Conservation (phyloP, 2,329 filamentous ascomycete species). For the Aspergillus neotritici region DNA sequence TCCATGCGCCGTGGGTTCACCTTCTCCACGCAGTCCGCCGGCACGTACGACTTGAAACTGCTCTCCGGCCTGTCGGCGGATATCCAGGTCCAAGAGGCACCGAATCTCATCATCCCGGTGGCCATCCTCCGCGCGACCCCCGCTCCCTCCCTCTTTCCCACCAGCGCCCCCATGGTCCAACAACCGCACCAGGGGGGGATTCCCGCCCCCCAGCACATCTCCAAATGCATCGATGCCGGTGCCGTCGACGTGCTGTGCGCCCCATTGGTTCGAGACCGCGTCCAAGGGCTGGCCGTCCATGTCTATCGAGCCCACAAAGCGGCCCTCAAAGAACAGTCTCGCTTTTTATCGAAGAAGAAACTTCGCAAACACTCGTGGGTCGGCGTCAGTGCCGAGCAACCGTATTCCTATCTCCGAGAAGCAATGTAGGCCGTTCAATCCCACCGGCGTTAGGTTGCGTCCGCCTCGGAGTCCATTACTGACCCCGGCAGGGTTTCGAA, state of each 20-base stretch:
- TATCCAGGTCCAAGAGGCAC: constrained; percentile 46
- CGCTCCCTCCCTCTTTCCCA: constrained; percentile 3
- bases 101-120: constrained; percentile 47
- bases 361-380: constrained; percentile 88
- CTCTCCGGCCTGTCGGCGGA: constrained; percentile 46
- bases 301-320: constrained; percentile 78
- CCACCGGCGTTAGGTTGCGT: too few relatives aligned
- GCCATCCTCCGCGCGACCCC: constrained; percentile 38
- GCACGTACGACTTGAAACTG: constrained; percentile 46
- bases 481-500: constrained; percentile 58
- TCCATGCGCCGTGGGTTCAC: constrained; percentile 36
- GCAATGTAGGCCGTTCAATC: constrained; percentile 58
- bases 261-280: constrained; percentile 67
- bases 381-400: constrained; percentile 75
- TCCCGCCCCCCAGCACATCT: constrained; percentile 51
- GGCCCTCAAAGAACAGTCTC: constrained; percentile 65
- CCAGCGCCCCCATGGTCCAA: constrained; percentile 13
- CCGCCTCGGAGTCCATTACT: constrained; percentile 5
- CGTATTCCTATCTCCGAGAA: constrained; percentile 83
- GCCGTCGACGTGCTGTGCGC: constrained; percentile 80
- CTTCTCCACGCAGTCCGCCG: constrained; percentile 40
- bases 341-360: constrained; percentile 65
- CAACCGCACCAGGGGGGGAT: constrained; percentile 25
- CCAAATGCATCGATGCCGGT: constrained; percentile 75
- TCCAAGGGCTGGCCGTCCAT: constrained; percentile 72